A percentile compares a stretch with the other conserved stretches of the same genome.
These are phyloP conservation scores for Macroventuria anomochaeta DNA, from an alignment of 2,329 filamentous ascomycete genomes.

Conservation along the genomic window DNA sequence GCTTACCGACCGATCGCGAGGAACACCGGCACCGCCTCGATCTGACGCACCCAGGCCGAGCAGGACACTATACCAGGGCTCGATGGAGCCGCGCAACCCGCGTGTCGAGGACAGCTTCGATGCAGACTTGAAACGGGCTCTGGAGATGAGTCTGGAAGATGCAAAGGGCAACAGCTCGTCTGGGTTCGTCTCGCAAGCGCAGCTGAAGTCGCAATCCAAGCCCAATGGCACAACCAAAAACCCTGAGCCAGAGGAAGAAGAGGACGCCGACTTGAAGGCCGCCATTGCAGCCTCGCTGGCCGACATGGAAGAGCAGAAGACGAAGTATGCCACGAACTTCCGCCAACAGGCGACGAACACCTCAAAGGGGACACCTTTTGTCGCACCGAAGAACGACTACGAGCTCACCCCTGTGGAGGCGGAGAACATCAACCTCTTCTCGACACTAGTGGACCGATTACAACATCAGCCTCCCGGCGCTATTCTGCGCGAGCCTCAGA, in stretches of 20 bases:
- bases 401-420: slow-evolving; percentile 92
- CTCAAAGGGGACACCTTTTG: slow-evolving; percentile 55
- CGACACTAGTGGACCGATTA: slow-evolving; percentile 89
- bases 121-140: slow-evolving; percentile 88
- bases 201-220: slow-evolving; percentile 52
- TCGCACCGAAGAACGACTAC: slow-evolving; percentile 86
- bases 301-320: slow-evolving; percentile 98
- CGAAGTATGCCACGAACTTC: slow-evolving; percentile 81
- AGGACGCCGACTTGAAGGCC: slow-evolving; percentile 90
- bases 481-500: slow-evolving; percentile 94
- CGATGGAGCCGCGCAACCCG: slow-evolving; percentile 90
- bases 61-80: slow-evolving; percentile 68
- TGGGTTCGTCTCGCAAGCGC: slow-evolving; percentile 74
- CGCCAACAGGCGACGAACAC: slow-evolving; percentile 73
- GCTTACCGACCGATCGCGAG: slow-evolving; percentile 74
- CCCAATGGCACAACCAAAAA: slow-evolving; percentile 46
- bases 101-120: slow-evolving; percentile 91
- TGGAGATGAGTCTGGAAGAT: slow-evolving; percentile 97
- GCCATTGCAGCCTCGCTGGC: slow-evolving; percentile 93
- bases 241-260: slow-evolving; percentile 69
- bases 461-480: slow-evolving; percentile 96
- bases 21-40: slow-evolving; percentile 51
- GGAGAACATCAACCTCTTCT: slow-evolving; percentile 96
- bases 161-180: slow-evolving; percentile 74
- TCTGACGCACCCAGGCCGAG: slow-evolving; percentile 59